Evolutionary conservation across 2,329 filamentous ascomycete species (phyloP), one percentile per base, ranked within the genome.

Genomic region (Aureobasidium zeae): DNA sequence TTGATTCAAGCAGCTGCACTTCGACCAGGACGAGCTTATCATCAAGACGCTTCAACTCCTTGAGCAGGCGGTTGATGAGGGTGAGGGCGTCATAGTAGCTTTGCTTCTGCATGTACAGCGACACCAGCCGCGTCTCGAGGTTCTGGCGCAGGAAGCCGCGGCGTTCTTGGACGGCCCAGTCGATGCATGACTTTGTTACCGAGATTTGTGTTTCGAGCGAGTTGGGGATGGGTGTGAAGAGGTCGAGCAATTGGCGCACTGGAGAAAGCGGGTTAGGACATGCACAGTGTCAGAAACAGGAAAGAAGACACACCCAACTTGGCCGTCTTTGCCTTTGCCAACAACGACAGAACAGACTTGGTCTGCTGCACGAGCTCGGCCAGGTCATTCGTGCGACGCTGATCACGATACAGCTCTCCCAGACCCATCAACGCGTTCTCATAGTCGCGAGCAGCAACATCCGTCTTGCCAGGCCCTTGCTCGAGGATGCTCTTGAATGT

Each of bases 141-240:
- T 94, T 94, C 71, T 98, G 91, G 54, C 91, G 87, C 55, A 98
- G 78, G 74, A 98, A 98, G 48, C 86, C 86, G 60, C 91, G 83
- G 56, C 88, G 84, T 71, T 96, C 87, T 41, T 86, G 84, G 44
- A 89, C 86, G 36, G 91, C 91, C 91, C 91, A 98, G 70, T 96
- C 89, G 79, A 98, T 98, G 71, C 87, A 96, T 68, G 91, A 94
- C 69, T 94, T 94, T 59, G 91, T 98, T 57, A 95, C 86, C 63
- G 81, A 71, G 63, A 94, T 87, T 70, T 98, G 91, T 61, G 82
- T 85, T 63, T 98, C 91, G 71, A 83, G 83, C 56, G 86, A 91
- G 68, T 95, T 83, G 58, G 93, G 91, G 56, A 96, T 95, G 58
- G 83, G 77, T 57, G 84, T 79, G 73, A 96, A 91, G 63, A 95